Evolutionary conservation across 495 filamentous ascomycete genomes (phyloP), one percentile per base, ranked within the genome.

Genomic region (Aspergillus cavernicola): DNA sequence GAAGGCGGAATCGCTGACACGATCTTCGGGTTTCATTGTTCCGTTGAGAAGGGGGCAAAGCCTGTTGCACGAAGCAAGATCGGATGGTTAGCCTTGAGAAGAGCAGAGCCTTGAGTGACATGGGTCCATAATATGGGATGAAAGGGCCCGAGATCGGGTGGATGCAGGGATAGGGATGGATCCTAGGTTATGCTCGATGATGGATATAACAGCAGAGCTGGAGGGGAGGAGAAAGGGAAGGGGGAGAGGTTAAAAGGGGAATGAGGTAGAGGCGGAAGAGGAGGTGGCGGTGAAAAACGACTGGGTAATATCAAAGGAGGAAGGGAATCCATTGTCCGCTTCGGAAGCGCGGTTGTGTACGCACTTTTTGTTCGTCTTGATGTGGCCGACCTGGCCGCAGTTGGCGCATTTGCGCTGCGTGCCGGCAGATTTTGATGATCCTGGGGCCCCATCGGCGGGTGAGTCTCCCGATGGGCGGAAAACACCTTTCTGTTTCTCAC

Each of bases 361-460:
- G 66, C 76, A 92, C 87, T 92, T 97, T 77, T 96, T 93, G 75
- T 97, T 97, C n/a, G 92, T 97, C 70, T 95, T 95, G 78, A 99
- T 99, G 62, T 99, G 93, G 20, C 93, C 93, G 18, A 92, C 85
- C 61, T 91, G 85, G 28, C 92, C 92, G 61, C 93, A 99, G 68
- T 96, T 97, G 22, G 95, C 92, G 64, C 93, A 99, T 68, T 97
- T 97, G 56, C 95, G 81, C 23, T 88, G 89, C 2, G 93, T 99
- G 56, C 80, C 80, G 18, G 69, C 75, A 1, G 83, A 75, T 50
- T 79, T 81, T 29, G 73, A 70, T 39, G 72, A 75, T 28, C 66
- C 74, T 24, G 66, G 69, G 41, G 66, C 71, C 18, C 70, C 76
- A n/a, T 74, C 72, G 7, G 66, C 63, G 18, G 69, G 65, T 5